Conservation (phyloP, 1,284 basidiomycete species). For the Rhodotorula sp. region DNA sequence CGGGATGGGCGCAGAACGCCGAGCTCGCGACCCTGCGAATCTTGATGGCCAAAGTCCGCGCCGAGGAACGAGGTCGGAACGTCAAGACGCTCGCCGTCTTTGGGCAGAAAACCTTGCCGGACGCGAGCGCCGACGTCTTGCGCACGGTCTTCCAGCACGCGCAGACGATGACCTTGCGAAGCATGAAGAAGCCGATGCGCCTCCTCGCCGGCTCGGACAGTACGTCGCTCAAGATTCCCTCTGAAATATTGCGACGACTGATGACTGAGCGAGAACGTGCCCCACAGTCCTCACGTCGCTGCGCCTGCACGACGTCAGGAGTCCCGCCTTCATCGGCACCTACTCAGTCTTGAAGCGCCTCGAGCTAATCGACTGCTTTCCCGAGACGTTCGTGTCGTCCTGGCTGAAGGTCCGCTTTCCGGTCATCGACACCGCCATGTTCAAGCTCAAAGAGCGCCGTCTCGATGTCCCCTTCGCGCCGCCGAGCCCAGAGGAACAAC, state of each 20-base stretch:
- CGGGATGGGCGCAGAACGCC: constrained; percentile 6
- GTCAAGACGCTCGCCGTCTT: constrained; percentile 1
- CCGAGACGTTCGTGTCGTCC: not conserved
- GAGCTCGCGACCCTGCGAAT: not conserved
- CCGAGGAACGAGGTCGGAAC: not conserved
- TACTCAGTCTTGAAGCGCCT: not conserved
- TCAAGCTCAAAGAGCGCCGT: not conserved
- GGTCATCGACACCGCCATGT: not conserved
- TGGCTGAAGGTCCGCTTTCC: not conserved
- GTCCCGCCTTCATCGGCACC: not conserved
- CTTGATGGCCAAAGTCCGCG: not conserved
- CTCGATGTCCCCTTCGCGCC: too few species aligned
- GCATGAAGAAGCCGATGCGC: not conserved
- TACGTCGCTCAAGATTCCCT: not conserved
- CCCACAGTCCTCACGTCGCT: not conserved
- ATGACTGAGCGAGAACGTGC: not conserved
- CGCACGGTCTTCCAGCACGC: not conserved
- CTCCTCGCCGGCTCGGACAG: not conserved
- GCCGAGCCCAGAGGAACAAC: not conserved
- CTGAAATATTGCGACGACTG: not conserved
- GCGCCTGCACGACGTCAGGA: not conserved
- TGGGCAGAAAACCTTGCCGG: constrained; percentile 1
- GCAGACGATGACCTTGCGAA: not conserved
- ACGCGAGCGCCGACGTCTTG: not conserved
- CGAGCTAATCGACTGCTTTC: not conserved